A percentile compares a stretch with the other conserved stretches of the same genome.
Conservation (phyloP, 257 asterid genomes). For the Ophiorrhiza pumila region DNA sequence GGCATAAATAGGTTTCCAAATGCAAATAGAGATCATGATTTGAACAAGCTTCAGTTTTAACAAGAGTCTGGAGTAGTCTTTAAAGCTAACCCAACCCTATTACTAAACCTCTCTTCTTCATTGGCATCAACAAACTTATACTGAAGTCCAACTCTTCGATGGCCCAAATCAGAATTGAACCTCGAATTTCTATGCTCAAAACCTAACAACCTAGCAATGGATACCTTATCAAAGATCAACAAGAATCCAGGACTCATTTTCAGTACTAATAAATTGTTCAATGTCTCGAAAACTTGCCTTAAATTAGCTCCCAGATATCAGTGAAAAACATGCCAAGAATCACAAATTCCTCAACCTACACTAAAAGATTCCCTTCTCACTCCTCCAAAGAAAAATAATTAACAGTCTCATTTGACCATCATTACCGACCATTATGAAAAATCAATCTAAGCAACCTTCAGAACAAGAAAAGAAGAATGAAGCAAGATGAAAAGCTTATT, state of each 20-base stretch:
- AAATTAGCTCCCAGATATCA: background rate
- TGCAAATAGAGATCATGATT: background rate
- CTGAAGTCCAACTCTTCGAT: background rate
- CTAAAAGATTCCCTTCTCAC: background rate
- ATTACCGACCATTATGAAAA: background rate
- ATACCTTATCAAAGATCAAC: background rate
- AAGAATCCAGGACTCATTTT: background rate
- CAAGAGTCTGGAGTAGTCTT: background rate
- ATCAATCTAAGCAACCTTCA: constrained; percentile 2
- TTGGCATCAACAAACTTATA: background rate
- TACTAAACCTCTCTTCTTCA: background rate
- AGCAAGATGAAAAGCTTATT: constrained; percentile 12
- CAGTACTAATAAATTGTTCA: background rate
- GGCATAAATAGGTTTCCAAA: background rate
- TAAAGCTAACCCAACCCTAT: background rate
- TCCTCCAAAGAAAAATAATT: background rate
- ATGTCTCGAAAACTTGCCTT: background rate
- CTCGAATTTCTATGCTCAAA: background rate
- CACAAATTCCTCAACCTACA: background rate
- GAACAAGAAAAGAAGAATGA: constrained; percentile 6
- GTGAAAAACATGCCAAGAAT: background rate
- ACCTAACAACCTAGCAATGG: background rate
- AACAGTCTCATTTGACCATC: background rate
- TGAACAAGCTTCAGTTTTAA: background rate
- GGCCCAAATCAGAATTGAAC: background rate